These are phyloP conservation scores for Phytophthora ramorum DNA, from an alignment of 352 stramenopile species.

Conservation along the genomic window DNA sequence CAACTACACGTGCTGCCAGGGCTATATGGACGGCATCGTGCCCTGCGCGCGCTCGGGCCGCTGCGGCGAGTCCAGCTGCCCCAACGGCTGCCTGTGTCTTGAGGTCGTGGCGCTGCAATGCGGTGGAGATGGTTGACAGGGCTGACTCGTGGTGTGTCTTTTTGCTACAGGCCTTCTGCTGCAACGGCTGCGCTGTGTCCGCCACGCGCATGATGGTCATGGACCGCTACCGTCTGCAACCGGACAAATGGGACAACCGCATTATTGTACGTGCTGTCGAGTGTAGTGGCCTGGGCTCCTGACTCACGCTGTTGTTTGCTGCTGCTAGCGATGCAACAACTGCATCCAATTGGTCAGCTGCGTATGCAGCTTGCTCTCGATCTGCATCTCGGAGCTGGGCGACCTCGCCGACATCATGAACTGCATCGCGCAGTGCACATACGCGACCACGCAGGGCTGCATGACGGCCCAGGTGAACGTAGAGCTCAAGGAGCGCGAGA, in stretches of 20 bases:
- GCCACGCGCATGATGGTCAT: slow-evolving; percentile 92
- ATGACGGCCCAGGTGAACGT: slow-evolving; percentile 95
- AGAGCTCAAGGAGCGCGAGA: slow-evolving; percentile 91
- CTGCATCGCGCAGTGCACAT: slow-evolving; percentile 92
- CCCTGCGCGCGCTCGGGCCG: slow-evolving; percentile 86
- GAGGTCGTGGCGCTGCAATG: slow-evolving; percentile 56
- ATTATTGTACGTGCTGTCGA: slow-evolving; percentile 77
- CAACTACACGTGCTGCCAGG: slow-evolving; percentile 94
- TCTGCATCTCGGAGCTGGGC: slow-evolving; percentile 69
- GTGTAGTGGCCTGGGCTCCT: background rate
- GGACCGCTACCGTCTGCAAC: slow-evolving; percentile 88
- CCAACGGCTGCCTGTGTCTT: slow-evolving; percentile 91
- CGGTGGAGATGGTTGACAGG: background rate
- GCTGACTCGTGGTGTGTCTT: background rate
- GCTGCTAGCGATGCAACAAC: slow-evolving; percentile 90
- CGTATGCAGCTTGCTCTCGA: slow-evolving; percentile 79
- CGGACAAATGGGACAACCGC: slow-evolving; percentile 94
- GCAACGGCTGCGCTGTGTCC: slow-evolving; percentile 91
- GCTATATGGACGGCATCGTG: slow-evolving; percentile 92
- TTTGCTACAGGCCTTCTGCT: slow-evolving; percentile 68
- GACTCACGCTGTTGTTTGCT: slow-evolving; percentile 10
- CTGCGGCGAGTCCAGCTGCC: slow-evolving; percentile 88
- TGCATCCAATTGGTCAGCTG: slow-evolving; percentile 87
- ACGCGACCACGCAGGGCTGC: slow-evolving; percentile 91
- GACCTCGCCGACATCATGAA: slow-evolving; percentile 87